A percentile compares a stretch with the other conserved stretches of the same genome.
Conservation (phyloP, 1,139 yeast species). For the Hemisphaericaspora lyxosophila region DNA sequence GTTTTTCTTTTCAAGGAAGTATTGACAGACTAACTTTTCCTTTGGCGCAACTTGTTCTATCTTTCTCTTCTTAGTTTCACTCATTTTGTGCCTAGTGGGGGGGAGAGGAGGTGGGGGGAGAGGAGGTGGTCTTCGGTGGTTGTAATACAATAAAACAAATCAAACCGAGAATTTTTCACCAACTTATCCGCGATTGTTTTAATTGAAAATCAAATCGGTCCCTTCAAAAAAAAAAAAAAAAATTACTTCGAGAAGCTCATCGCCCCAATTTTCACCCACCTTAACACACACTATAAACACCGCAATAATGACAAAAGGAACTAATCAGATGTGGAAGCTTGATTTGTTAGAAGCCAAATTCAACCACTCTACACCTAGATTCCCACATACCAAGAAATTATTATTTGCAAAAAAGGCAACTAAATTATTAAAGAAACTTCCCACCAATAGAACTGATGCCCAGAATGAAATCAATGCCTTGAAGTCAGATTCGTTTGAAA, state of each 20-base stretch:
- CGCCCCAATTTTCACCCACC: constrained; percentile 7
- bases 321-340: constrained; percentile 43
- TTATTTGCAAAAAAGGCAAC: constrained; percentile 47
- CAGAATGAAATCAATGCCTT: constrained; percentile 41
- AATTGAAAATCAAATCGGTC: too few species aligned
- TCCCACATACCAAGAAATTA: constrained; percentile 51
- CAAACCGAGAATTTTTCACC: neutral
- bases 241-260: constrained; percentile 14
- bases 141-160: neutral
- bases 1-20: constrained; percentile 44
- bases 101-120: too few species aligned
- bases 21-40: constrained; percentile 42
- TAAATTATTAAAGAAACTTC: constrained; percentile 44
- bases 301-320: neutral
- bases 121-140: neutral
- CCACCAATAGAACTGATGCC: constrained; percentile 43
- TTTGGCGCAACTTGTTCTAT: constrained; percentile 6
- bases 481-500: constrained; percentile 45
- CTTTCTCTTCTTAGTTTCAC: constrained; percentile 18
- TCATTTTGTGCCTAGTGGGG: too few species aligned
- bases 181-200: too few species aligned
- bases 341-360: constrained; percentile 54
- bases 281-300: neutral
- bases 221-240: constrained; percentile 4
- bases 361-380: constrained; percentile 48